Percentiles rank a stretch among this genome's conserved stretches.
Conservation (phyloP, 2,329 filamentous ascomycete species). For the Phyllosticta citrichinensis region DNA sequence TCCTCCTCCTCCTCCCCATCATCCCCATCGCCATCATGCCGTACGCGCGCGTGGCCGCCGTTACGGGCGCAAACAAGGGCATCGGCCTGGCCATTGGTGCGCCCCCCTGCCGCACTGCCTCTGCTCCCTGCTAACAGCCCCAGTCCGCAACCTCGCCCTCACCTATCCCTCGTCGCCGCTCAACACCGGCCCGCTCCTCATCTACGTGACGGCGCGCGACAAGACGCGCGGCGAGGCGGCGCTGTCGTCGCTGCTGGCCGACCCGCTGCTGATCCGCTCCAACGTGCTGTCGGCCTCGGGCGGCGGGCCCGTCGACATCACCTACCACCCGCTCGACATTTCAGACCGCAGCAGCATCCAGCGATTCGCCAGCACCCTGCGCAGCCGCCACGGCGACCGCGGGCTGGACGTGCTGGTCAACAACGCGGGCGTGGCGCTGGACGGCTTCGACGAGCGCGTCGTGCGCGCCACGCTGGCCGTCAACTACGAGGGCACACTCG, state of each 20-base stretch:
- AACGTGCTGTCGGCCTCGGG: conserved; percentile 32
- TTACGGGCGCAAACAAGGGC: conserved; percentile 47
- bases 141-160: conserved; percentile 44
- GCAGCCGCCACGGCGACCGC: conserved; percentile 15
- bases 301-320: conserved; percentile 20
- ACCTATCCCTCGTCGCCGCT: conserved; percentile 42
- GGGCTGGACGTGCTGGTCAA: conserved; percentile 31
- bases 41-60: conserved; percentile 36
- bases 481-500: conserved; percentile 45
- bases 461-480: conserved; percentile 40
- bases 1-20: too few relatives aligned
- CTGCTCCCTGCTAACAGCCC: neutral
- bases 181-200: conserved; percentile 22
- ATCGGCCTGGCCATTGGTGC: conserved; percentile 40
- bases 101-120: neutral
- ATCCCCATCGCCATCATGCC: conserved; percentile 14
- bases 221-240: conserved; percentile 19
- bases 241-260: conserved; percentile 16
- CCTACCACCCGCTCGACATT: conserved; percentile 34
- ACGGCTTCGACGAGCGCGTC: conserved; percentile 30
- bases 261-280: conserved; percentile 32
- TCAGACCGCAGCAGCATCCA: conserved; percentile 33
- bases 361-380: conserved; percentile 23
- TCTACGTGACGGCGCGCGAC: conserved; percentile 23
- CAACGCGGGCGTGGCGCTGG: conserved; percentile 40